These are phyloP conservation scores for Singerocomus rubriflavus DNA, from an alignment of 1,284 basidiomycete genomes.

Conservation along the genomic window DNA sequence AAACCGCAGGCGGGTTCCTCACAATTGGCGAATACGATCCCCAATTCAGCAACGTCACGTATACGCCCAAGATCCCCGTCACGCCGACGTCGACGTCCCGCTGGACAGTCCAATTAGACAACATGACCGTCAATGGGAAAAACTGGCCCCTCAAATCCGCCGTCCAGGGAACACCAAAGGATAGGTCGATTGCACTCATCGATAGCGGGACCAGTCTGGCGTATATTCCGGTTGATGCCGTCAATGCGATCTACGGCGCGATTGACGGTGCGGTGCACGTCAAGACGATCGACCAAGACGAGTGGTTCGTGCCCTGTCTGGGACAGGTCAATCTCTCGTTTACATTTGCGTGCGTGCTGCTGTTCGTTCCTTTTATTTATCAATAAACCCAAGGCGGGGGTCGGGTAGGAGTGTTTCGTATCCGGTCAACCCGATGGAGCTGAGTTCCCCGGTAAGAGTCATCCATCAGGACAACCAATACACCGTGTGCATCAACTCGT, in stretches of 20 bases:
- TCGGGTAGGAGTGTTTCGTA: conserved; percentile 34
- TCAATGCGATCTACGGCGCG: conserved; percentile 38
- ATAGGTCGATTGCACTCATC: conserved; percentile 36
- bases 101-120: conserved; percentile 43
- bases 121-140: conserved; percentile 33
- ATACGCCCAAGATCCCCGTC: conserved; percentile 34
- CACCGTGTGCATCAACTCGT: conserved; percentile 36
- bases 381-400: neutral
- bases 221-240: conserved; percentile 33
- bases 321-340: conserved; percentile 40
- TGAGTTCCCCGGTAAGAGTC: conserved; percentile 34
- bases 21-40: conserved; percentile 44
- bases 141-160: conserved; percentile 26
- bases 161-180: conserved; percentile 30
- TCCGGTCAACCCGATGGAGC: conserved; percentile 47
- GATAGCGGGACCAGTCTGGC: conserved; percentile 44
- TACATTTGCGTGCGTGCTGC: conserved; percentile 36
- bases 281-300: conserved; percentile 20
- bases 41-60: conserved; percentile 31
- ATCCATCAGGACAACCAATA: conserved; percentile 31
- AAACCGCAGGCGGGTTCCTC: conserved; percentile 39
- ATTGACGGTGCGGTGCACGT: conserved; percentile 37
- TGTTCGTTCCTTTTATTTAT: neutral
- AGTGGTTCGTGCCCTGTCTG: conserved; percentile 45
- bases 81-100: conserved; percentile 33